Percentiles rank a stretch among this genome's conserved stretches.
Evolutionary conservation across 768 basidiomycete genomes (phyloP).

Genomic region (Phlebiopsis gigantea): DNA sequence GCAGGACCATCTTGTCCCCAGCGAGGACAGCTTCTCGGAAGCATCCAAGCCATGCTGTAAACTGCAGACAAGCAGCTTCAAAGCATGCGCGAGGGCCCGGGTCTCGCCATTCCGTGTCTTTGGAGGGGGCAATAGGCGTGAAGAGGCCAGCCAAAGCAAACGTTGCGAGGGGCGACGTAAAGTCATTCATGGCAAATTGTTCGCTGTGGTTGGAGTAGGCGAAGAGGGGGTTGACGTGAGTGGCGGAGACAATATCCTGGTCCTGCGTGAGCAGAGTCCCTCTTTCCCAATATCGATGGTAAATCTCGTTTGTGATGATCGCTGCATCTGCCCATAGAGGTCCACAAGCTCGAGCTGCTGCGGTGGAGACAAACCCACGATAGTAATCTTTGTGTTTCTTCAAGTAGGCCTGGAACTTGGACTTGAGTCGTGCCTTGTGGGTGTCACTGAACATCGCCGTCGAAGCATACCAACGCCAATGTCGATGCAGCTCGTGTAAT

Average conservation of each 20-base stretch:
- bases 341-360: constrained; percentile 29
- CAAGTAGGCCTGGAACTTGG: background rate
- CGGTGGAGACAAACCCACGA: background rate
- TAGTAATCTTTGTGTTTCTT: background rate
- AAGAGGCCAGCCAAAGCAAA: background rate
- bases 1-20: background rate
- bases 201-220: constrained; percentile 5
- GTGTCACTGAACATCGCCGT: background rate
- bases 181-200: background rate
- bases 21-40: background rate
- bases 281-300: constrained; percentile 33
- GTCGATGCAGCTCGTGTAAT: constrained; percentile 32
- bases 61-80: constrained; percentile 3
- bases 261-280: constrained; percentile 30
- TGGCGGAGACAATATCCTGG: constrained; percentile 17
- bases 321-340: constrained; percentile 24
- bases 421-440: background rate
- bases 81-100: background rate
- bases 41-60: constrained; percentile 7
- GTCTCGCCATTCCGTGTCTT: background rate
- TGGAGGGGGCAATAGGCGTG: background rate
- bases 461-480: constrained; percentile 30
- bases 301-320: constrained; percentile 19
- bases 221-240: constrained; percentile 41
- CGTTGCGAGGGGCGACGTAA: background rate